Conservation (phyloP, 768 basidiomycete species). For the Naganishia onofrii region DNA sequence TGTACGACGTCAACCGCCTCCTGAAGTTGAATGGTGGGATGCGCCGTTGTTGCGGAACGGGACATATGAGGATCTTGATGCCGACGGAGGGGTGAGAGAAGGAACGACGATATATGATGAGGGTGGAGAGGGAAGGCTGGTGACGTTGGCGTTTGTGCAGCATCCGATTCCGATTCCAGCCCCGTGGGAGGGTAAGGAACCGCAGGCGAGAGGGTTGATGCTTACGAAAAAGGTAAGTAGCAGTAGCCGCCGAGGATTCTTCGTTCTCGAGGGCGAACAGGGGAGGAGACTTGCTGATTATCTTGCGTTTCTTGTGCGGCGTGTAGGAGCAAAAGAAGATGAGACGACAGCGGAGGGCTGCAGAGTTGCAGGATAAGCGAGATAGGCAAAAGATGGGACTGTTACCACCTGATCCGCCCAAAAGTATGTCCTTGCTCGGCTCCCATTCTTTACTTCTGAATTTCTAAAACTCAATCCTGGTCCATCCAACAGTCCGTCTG, state of each 20-base stretch:
- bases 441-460: slow-evolving; percentile 4
- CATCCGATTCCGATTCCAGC: slow-evolving; percentile 96
- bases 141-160: slow-evolving; percentile 80
- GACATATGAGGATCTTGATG: slow-evolving; percentile 70
- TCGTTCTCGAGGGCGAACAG: no score
- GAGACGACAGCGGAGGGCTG: slow-evolving; percentile 80
- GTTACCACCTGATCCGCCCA: slow-evolving; percentile 88
- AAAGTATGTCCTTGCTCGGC: slow-evolving; percentile 60
- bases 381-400: slow-evolving; percentile 95
- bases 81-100: slow-evolving; percentile 45
- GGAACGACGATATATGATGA: slow-evolving; percentile 63
- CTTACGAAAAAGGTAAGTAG: slow-evolving; percentile 76
- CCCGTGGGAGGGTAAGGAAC: slow-evolving; percentile 77
- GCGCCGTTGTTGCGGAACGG: slow-evolving; percentile 74
- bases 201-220: slow-evolving; percentile 78
- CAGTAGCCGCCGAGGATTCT: no score
- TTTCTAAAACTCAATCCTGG: not conserved
- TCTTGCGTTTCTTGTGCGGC: slow-evolving; percentile 1
- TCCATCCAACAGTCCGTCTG: slow-evolving; percentile 66
- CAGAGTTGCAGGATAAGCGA: slow-evolving; percentile 87
- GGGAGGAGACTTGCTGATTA: no score
- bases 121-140: slow-evolving; percentile 60
- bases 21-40: slow-evolving; percentile 97
- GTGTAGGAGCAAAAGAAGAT: slow-evolving; percentile 89
- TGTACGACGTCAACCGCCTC: slow-evolving; percentile 82